Evolutionary conservation across 495 filamentous ascomycete genomes (phyloP), one percentile per base, ranked within the genome.

Genomic region (Penicillium roqueforti): DNA sequence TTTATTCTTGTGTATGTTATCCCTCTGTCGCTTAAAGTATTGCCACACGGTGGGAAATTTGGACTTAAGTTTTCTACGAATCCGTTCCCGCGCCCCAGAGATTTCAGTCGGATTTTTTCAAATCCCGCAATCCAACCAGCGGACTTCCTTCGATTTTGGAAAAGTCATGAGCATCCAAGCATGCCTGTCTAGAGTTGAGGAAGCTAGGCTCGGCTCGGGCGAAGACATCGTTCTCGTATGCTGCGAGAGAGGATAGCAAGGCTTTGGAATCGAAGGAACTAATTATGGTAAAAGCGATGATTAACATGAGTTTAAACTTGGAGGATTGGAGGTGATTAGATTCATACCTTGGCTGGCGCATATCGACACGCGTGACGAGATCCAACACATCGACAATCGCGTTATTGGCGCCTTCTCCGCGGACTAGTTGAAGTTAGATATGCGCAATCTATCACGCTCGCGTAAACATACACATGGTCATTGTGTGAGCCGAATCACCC

Each of bases 121-220:
- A 57, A 16, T 38, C 26, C n/a, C 61, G 29, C 8, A 42, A 44
- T 5, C 38, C 40, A 9, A 74, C 61, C 28, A 74, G 52, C 0
- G 72, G 72, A 46, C 71, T 74, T 29, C 65, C 58, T n/a, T 71
- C 61, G 10, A 75, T 71, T 19, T 48, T 68, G 2, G 66, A 56
- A 59, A 78, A 85, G 29, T 80, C 70, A 65, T 87, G 84, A 1
- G 84, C 83, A 63, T 87, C 84, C 1, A 85, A 42, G 59, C 83
- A 86, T 1, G 83, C 84, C 57, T 78, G 76, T 4, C 84, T 69
- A 29, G 80, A 82, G 5, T 77, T 72, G 26, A 81, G 59, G 16
- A 86, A 79, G 2, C 76, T 82, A 0, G 75, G 73, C 6, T 67
- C 69, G 0, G 76, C 68, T 6, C 84, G 70, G 6, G 63, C 44